These are phyloP conservation scores for Pythium sukuiense DNA, from an alignment of 352 stramenopile genomes.

Conservation along the genomic window DNA sequence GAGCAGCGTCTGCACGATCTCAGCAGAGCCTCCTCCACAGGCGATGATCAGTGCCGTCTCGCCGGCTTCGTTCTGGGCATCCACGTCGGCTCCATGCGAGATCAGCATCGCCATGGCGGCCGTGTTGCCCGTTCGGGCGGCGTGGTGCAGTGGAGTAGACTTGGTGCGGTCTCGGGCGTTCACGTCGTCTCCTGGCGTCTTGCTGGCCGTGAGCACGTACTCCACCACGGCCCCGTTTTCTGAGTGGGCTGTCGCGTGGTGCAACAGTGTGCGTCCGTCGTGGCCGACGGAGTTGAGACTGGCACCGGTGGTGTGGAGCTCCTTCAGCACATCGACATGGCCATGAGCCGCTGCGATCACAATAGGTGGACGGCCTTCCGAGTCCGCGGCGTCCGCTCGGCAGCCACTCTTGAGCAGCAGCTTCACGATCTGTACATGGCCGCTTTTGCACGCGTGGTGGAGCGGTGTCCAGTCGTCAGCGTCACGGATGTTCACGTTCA, in stretches of 20 bases:
- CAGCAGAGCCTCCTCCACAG: not conserved
- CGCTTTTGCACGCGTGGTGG: not conserved
- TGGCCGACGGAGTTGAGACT: constrained; percentile 22
- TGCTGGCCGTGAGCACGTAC: not conserved
- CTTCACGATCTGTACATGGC: not conserved
- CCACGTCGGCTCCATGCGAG: not conserved
- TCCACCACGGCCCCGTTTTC: not conserved
- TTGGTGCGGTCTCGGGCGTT: not conserved
- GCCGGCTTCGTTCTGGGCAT: not conserved
- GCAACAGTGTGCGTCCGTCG: constrained; percentile 28
- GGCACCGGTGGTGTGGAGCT: constrained; percentile 36
- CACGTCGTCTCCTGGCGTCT: not conserved
- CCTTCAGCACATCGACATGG: constrained; percentile 34
- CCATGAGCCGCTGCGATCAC: constrained; percentile 42
- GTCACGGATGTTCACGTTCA: not conserved
- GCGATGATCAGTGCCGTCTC: constrained; percentile 14
- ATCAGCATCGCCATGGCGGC: not conserved
- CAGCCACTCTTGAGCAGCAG: not conserved
- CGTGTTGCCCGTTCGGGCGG: not conserved
- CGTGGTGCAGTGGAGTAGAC: constrained; percentile 8
- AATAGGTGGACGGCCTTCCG: constrained; percentile 35
- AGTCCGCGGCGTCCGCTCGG: constrained; percentile 11
- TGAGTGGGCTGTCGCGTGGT: constrained; percentile 22
- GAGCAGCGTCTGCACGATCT: not conserved
- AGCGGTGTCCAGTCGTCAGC: not conserved